Conservation (phyloP, 371 early-diverging fungal species). For the Rhizopus microsporus region DNA sequence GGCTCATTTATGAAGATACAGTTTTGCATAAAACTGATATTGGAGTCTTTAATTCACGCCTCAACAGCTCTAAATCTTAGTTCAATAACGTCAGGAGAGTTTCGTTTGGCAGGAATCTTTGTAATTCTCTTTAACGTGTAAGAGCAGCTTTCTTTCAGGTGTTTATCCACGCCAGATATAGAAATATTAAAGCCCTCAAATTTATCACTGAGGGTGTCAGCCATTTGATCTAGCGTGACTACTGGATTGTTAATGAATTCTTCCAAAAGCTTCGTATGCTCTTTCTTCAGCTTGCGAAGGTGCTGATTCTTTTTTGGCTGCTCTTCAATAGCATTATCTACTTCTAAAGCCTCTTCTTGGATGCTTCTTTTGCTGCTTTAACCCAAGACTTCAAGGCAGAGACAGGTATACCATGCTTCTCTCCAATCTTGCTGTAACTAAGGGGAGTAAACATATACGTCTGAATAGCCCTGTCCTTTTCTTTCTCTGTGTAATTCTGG, state of each 20-base stretch:
- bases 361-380: background rate
- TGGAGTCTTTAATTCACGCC: background rate
- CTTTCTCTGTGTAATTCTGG: background rate
- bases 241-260: background rate
- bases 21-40: background rate
- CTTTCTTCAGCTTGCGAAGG: background rate
- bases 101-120: background rate
- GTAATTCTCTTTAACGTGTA: background rate
- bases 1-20: slow-evolving; percentile 6
- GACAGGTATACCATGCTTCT: background rate
- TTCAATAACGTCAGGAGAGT: background rate
- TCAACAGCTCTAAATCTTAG: background rate
- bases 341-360: background rate
- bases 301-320: background rate
- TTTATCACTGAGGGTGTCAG: background rate
- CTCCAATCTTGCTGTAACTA: background rate
- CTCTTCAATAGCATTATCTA: background rate
- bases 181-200: background rate
- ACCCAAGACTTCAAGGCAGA: background rate
- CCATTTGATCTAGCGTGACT: background rate
- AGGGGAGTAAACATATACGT: background rate
- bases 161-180: background rate
- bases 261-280: background rate
- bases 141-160: background rate
- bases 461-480: background rate